Percentiles rank a stretch among this genome's conserved stretches.
phyloP scores from a whole-genome alignment of 2,329 filamentous ascomycete species.

The Talaromyces sp. region DNA sequence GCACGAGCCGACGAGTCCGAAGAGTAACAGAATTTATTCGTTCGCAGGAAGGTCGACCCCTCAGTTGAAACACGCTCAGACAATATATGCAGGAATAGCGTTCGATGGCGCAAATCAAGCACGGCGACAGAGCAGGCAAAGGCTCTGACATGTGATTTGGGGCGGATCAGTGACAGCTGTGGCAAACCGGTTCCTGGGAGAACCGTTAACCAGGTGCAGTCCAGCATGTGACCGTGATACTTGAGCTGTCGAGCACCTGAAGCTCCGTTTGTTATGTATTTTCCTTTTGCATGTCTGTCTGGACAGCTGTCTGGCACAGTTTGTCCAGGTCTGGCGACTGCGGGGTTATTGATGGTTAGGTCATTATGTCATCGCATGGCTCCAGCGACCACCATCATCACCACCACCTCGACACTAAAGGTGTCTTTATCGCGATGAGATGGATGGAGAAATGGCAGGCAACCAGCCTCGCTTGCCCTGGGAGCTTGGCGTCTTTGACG shows the following conservation, averaged over 20 bases:
- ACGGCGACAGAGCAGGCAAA: background rate
- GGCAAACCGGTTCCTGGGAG: background rate
- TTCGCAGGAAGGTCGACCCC: background rate
- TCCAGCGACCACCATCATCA: background rate
- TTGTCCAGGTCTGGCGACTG: too few species aligned
- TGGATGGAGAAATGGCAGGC: background rate
- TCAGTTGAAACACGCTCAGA: background rate
- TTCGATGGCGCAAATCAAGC: background rate
- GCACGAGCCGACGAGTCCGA: background rate
- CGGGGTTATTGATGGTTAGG: background rate
- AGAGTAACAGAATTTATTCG: background rate
- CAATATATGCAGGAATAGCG: background rate
- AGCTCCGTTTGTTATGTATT: too few species aligned
- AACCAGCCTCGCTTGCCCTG: constrained; percentile 47
- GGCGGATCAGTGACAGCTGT: background rate
- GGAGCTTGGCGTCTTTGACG: constrained; percentile 58
- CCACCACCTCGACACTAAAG: background rate
- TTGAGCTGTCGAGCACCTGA: too few species aligned
- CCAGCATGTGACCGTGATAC: background rate
- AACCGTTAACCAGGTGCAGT: background rate
- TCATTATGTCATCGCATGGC: background rate
- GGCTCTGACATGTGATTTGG: background rate
- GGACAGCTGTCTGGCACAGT: too few species aligned
- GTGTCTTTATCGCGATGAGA: background rate
- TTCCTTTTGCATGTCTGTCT: too few species aligned